Percentiles rank a stretch among this genome's conserved stretches.
These are phyloP conservation scores for Dendryphion nanum DNA, from an alignment of 2,329 filamentous ascomycete genomes.

Conservation along the genomic window DNA sequence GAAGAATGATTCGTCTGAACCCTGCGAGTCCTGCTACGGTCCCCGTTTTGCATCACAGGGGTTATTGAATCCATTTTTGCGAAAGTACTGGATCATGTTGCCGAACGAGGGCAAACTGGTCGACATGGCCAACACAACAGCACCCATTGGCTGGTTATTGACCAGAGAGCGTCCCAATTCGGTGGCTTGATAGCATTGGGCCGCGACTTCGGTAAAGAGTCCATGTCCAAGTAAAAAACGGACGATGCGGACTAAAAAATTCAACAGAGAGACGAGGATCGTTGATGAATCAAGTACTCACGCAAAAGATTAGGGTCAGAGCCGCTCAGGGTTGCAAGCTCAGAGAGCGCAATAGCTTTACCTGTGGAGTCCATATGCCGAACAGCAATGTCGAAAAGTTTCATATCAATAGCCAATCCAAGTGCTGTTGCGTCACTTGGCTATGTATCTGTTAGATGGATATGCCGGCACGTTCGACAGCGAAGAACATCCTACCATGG, in stretches of 20 bases:
- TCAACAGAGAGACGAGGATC: background rate
- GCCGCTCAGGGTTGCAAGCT: background rate
- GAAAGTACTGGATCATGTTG: background rate
- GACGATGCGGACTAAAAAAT: background rate
- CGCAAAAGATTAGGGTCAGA: background rate
- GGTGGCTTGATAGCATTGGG: too few species aligned
- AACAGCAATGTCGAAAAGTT: conserved; percentile 14
- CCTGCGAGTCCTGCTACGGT: background rate
- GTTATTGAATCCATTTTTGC: background rate
- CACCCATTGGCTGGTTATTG: background rate
- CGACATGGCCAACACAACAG: too few species aligned
- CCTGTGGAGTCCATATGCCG: conserved; percentile 4
- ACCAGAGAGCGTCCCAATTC: background rate
- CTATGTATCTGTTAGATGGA: too few species aligned
- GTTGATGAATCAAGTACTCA: background rate
- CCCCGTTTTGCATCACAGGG: background rate
- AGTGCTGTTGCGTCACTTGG: conserved; percentile 8
- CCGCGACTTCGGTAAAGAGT: background rate
- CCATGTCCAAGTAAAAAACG: background rate
- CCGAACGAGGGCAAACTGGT: background rate
- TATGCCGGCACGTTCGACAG: too few species aligned
- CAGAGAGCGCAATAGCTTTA: background rate
- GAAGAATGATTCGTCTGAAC: background rate
- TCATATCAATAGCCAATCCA: conserved; percentile 13
- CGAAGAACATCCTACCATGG: too few species aligned